Percentiles rank a stretch among this genome's conserved stretches.
Evolutionary conservation across 306 rosid species (phyloP).

Genomic region (Crataegus laevigata): DNA sequence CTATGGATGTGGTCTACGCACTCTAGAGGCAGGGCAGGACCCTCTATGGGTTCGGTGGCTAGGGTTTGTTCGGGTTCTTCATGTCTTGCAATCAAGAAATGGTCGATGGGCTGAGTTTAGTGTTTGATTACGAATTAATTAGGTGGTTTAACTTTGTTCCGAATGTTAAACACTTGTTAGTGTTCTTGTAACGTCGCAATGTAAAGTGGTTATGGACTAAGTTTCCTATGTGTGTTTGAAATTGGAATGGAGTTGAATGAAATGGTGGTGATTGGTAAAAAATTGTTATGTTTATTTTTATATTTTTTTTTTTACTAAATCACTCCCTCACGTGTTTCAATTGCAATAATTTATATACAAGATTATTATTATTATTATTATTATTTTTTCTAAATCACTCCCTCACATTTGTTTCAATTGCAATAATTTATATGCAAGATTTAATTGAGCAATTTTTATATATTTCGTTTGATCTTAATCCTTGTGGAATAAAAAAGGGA

Average conservation of each 20-base stretch:
- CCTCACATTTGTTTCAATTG: too few relatives aligned
- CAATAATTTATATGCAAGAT: too few relatives aligned
- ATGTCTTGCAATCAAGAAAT: slow-evolving; percentile 13
- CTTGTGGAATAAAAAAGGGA: too few relatives aligned
- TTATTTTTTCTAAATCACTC: too few relatives aligned
- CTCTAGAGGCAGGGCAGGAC: slow-evolving; percentile 24
- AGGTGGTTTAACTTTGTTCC: not conserved
- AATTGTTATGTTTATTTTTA: not conserved
- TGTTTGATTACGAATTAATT: not conserved
- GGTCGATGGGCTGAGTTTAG: not conserved
- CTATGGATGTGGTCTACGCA: slow-evolving; percentile 20
- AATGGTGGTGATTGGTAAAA: not conserved
- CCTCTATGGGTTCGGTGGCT: slow-evolving; percentile 20
- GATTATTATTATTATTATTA: too few relatives aligned
- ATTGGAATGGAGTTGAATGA: not conserved
- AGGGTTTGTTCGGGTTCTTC: not conserved
- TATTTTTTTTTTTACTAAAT: not conserved
- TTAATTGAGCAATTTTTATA: too few relatives aligned
- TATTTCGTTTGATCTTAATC: too few relatives aligned
- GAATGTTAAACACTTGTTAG: not conserved
- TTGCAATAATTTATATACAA: too few relatives aligned
- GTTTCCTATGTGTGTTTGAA: not conserved
- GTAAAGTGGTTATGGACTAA: not conserved
- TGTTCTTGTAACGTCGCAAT: not conserved
- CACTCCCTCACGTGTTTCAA: too few relatives aligned